These are phyloP conservation scores for Talaromyces sp. DNA, from an alignment of 2,329 filamentous ascomycete genomes.

Conservation along the genomic window DNA sequence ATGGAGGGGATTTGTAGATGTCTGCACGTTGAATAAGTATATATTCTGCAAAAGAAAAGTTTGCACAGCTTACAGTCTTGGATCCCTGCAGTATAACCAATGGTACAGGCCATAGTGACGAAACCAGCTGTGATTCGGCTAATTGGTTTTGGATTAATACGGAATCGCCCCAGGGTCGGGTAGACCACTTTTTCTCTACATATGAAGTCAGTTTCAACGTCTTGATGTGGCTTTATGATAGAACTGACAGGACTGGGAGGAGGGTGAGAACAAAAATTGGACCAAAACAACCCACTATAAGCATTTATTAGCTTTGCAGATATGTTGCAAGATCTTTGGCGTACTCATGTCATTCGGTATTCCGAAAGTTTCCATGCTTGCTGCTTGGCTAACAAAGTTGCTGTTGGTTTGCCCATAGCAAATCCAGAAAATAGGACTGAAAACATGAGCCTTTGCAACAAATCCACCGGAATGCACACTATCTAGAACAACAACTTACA, in stretches of 20 bases:
- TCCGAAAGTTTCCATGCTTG: constrained; percentile 25
- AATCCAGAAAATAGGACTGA: constrained; percentile 58
- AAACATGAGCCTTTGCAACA: constrained; percentile 21
- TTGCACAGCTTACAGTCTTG: background rate
- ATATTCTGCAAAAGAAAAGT: background rate
- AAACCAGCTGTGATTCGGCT: constrained; percentile 2
- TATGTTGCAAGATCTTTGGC: background rate
- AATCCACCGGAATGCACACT: background rate
- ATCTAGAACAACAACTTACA: background rate
- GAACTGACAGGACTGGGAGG: background rate
- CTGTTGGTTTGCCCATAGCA: constrained; percentile 3
- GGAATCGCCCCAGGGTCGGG: background rate
- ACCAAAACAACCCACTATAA: background rate
- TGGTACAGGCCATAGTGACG: constrained; percentile 1
- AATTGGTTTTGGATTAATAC: background rate
- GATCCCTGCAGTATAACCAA: constrained; percentile 2
- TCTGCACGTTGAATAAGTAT: background rate
- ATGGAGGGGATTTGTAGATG: constrained; percentile 3
- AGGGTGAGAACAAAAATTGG: constrained; percentile 1
- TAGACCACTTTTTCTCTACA: background rate
- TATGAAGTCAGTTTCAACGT: background rate
- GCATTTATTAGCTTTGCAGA: background rate
- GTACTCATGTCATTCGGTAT: constrained; percentile 3
- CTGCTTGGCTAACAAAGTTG: constrained; percentile 7
- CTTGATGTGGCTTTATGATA: background rate